phyloP scores from a whole-genome alignment of 129 eudicot species.

The Flaveria linearis region DNA sequence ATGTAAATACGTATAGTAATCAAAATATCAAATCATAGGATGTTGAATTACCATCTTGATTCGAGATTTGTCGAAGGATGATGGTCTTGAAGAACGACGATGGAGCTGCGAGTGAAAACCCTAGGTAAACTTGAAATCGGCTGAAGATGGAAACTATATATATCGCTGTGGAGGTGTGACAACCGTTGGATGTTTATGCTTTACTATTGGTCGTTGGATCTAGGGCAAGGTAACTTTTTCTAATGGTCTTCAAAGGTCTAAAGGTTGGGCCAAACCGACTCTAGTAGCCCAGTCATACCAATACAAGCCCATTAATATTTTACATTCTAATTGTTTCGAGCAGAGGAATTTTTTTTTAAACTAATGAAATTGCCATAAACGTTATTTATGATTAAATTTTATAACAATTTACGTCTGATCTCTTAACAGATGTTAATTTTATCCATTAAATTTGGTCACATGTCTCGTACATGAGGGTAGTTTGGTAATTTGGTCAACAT shows the following conservation, averaged over 20 bases:
- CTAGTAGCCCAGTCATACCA: not conserved
- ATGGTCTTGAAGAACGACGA: conserved; percentile 1
- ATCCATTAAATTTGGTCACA: no score
- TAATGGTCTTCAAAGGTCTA: not conserved
- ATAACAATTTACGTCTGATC: no score
- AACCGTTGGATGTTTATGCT: not conserved
- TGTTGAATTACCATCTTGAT: conserved; percentile 14
- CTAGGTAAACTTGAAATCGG: not conserved
- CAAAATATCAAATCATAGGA: not conserved
- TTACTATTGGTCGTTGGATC: not conserved
- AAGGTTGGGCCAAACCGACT: not conserved
- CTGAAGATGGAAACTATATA: not conserved
- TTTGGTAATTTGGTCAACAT: no score
- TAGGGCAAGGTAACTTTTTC: not conserved
- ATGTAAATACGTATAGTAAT: not conserved
- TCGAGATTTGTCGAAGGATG: conserved; percentile 9
- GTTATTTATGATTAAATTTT: no score
- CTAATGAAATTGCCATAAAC: no score
- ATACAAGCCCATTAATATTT: not conserved
- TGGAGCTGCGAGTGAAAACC: not conserved
- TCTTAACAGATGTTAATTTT: no score
- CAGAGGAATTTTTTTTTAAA: no score
- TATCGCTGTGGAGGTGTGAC: not conserved
- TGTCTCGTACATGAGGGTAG: no score
- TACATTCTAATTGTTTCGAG: no score